These are phyloP conservation scores for Penicillium sp. DNA, from an alignment of 2,329 filamentous ascomycete species.

Conservation along the genomic window DNA sequence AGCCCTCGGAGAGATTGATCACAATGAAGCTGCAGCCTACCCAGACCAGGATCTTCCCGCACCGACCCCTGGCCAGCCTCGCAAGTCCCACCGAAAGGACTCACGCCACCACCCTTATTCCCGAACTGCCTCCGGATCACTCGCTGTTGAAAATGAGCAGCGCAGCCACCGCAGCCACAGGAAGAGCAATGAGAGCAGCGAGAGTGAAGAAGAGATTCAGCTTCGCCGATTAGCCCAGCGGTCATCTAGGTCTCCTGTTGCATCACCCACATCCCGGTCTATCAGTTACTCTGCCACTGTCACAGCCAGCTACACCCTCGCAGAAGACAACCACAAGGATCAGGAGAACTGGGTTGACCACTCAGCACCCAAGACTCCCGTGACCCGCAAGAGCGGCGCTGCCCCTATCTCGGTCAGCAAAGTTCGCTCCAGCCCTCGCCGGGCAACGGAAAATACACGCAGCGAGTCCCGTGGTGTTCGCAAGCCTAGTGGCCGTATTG, in stretches of 20 bases:
- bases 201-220: conserved; percentile 81
- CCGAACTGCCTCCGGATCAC: conserved; percentile 51
- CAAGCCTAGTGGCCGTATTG: conserved; percentile 48
- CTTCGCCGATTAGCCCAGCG: conserved; percentile 70
- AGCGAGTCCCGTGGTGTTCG: conserved; percentile 43
- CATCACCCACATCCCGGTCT: conserved; percentile 64
- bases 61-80: conserved; percentile 90
- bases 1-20: conserved; percentile 90
- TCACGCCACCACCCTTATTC: conserved; percentile 71
- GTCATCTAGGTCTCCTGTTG: conserved; percentile 61
- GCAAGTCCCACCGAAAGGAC: conserved; percentile 79
- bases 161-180: conserved; percentile 55
- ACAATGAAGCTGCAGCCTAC: conserved; percentile 60
- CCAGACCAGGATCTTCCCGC: conserved; percentile 86
- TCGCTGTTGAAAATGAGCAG: conserved; percentile 41
- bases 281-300: conserved; percentile 73
- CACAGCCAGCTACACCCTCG: conserved; percentile 63
- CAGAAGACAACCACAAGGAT: conserved; percentile 64
- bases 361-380: conserved; percentile 53
- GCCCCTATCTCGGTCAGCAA: conserved; percentile 58
- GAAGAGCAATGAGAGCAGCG: conserved; percentile 56
- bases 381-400: conserved; percentile 52
- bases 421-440: conserved; percentile 57
- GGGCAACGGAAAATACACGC: conserved; percentile 37
- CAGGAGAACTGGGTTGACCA: conserved; percentile 62